These are phyloP conservation scores for Termitomyces heimii DNA, from an alignment of 768 basidiomycete species.

Conservation along the genomic window DNA sequence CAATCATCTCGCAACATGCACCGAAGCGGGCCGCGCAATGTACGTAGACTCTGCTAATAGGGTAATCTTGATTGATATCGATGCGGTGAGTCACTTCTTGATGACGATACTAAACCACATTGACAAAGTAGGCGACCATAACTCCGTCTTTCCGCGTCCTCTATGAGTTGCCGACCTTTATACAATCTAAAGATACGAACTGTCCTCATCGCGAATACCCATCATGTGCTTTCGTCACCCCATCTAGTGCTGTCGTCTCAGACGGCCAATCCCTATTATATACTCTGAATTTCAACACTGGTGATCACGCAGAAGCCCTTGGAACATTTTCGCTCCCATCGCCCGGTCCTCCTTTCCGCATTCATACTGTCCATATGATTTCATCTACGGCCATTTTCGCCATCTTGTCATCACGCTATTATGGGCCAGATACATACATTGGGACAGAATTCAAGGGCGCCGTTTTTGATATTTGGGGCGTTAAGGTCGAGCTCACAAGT, in stretches of 20 bases:
- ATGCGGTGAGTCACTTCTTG: slow-evolving; percentile 41
- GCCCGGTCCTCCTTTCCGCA: slow-evolving; percentile 33
- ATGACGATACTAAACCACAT: slow-evolving; percentile 2
- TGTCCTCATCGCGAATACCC: slow-evolving; percentile 66
- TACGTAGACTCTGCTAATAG: slow-evolving; percentile 65
- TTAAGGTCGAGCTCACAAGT: slow-evolving; percentile 40
- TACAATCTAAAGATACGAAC: slow-evolving; percentile 34
- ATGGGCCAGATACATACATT: not conserved
- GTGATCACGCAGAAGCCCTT: slow-evolving; percentile 36
- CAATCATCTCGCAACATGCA: slow-evolving; percentile 64
- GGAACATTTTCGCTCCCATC: slow-evolving; percentile 44
- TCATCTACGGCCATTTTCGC: not conserved
- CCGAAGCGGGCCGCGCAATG: slow-evolving; percentile 39
- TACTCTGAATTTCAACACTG: slow-evolving; percentile 39
- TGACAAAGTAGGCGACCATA: slow-evolving; percentile 42
- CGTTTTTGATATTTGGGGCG: slow-evolving; percentile 66
- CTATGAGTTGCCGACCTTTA: slow-evolving; percentile 53
- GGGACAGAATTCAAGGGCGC: slow-evolving; percentile 10
- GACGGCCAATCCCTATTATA: slow-evolving; percentile 73
- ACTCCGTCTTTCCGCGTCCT: slow-evolving; percentile 48
- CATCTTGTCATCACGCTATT: slow-evolving; percentile 5
- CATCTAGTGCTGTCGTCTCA: slow-evolving; percentile 46
- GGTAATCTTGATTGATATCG: slow-evolving; percentile 53
- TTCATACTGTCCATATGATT: slow-evolving; percentile 16
- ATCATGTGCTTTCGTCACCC: slow-evolving; percentile 52